A percentile compares a stretch with the other conserved stretches of the same genome.
Conservation (phyloP, 345 rosid genomes). For the Durio zibethinus region DNA sequence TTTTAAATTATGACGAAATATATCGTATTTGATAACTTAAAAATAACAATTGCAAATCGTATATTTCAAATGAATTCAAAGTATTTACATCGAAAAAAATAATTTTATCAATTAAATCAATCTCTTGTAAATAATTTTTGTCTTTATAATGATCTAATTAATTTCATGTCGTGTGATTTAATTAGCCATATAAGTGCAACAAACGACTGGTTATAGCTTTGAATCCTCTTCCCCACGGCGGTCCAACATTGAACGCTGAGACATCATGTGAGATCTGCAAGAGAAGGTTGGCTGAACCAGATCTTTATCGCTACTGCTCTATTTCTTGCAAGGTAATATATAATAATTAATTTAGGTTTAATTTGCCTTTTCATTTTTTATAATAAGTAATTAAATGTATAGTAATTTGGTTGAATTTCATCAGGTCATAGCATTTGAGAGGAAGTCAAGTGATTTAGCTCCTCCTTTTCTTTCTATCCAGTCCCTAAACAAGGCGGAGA, state of each 20-base stretch:
- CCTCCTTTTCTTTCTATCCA: constrained; percentile 5
- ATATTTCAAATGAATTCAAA: too few relatives aligned
- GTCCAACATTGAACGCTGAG: constrained; percentile 11
- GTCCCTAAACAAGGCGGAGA: neutral
- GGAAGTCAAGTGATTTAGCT: neutral
- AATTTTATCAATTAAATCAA: too few relatives aligned
- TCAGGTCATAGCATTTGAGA: constrained; percentile 19
- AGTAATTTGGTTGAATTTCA: too few relatives aligned
- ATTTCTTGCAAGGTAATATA: constrained; percentile 48
- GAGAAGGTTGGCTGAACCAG: constrained; percentile 34
- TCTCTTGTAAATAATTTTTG: too few relatives aligned
- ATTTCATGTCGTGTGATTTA: neutral
- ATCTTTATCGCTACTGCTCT: constrained; percentile 34
- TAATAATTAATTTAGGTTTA: too few relatives aligned
- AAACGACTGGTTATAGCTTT: constrained; percentile 37
- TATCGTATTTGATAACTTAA: too few relatives aligned
- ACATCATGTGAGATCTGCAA: constrained; percentile 30
- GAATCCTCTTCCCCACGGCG: constrained; percentile 44
- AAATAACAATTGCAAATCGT: too few relatives aligned
- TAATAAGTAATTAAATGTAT: too few relatives aligned
- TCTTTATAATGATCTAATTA: too few relatives aligned
- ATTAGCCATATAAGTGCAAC: constrained; percentile 50
- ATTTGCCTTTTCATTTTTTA: too few relatives aligned
- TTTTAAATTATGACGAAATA: too few relatives aligned
- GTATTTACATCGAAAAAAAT: too few relatives aligned